Evolutionary conservation across 805 yeast species (phyloP), one percentile per base, ranked within the genome.

Genomic region (Saitoella complicata): DNA sequence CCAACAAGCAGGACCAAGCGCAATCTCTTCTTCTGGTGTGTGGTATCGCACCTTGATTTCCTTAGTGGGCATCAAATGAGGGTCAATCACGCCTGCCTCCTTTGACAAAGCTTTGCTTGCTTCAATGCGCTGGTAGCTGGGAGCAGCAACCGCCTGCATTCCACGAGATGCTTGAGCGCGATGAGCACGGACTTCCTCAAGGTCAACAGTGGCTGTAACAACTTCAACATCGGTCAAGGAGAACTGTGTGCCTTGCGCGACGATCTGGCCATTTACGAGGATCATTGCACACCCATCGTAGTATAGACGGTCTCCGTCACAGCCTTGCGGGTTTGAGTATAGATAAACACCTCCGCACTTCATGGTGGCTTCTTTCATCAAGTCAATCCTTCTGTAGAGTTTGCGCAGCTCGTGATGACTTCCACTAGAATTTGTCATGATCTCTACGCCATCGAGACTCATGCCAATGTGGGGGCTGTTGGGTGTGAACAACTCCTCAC

Each of bases 1-100:
- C 99, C 99, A 91, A 61, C 98, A 91, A 0, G 99, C 98, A 0
- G 99, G 99, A 0, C 99, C 99, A 39, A 83, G 67, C 0, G 97
- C 96, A 52, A 91, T 88, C 62, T 91, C 99, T 63, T 91, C 96
- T 56, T 87, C 94, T 2, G 98, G 95, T 1, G 67, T 57, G 61
- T 82, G 93, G 55, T 80, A 80, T 36, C 69, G 70, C 39, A 80
- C 69, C 5, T 65, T 67, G 21, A 62, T 58, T 1, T 71, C 55
- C 13, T 57, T 56, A 0, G 91, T 63, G 12, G 95, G 95, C 7
- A 56, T 60, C 7, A 82, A 62, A 0, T 58, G 55, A 13, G 82
- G 75, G 57, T 82, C 75, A 53, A 84, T 81, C 36, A 74, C 67
- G 38, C 71, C 57, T 5, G 69, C 60, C 41, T 65, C 65, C 10